Evolutionary conservation across 2,329 filamentous ascomycete genomes (phyloP).

Genomic region (Stemphylium vesicarium): DNA sequence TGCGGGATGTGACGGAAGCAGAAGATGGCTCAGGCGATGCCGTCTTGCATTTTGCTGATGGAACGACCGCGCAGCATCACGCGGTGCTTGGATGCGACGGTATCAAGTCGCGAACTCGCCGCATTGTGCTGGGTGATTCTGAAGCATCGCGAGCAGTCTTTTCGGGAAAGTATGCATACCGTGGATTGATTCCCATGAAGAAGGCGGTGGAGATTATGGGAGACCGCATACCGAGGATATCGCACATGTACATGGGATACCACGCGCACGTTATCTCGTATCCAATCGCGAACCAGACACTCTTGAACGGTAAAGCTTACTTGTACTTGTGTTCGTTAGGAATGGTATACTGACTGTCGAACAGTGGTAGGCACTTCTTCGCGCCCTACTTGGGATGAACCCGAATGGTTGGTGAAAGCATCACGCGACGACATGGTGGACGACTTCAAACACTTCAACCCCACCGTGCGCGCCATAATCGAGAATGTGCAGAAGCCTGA

Average conservation of each 20-base stretch:
- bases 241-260: constrained; percentile 64
- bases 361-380: constrained; percentile 39
- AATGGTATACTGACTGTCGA: neutral
- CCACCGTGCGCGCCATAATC: constrained; percentile 27
- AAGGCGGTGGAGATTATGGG: constrained; percentile 58
- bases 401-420: constrained; percentile 37
- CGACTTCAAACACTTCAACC: constrained; percentile 34
- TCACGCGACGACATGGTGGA: constrained; percentile 34
- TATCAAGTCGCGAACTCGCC: constrained; percentile 63
- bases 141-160: constrained; percentile 56
- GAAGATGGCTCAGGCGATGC: constrained; percentile 35
- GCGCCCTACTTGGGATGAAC: constrained; percentile 24
- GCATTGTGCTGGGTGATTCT: constrained; percentile 57
- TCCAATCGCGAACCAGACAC: constrained; percentile 1
- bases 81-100: constrained; percentile 68
- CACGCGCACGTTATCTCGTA: constrained; percentile 54
- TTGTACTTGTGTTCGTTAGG: neutral
- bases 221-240: constrained; percentile 54
- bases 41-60: constrained; percentile 53
- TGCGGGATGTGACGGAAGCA: constrained; percentile 32
- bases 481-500: constrained; percentile 54
- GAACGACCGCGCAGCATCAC: constrained; percentile 51
- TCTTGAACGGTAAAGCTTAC: neutral
- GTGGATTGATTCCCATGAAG: constrained; percentile 66
- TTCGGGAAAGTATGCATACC: constrained; percentile 66